Conservation (phyloP, 176 grass and related monocot species). For the Carex myosuroides region DNA sequence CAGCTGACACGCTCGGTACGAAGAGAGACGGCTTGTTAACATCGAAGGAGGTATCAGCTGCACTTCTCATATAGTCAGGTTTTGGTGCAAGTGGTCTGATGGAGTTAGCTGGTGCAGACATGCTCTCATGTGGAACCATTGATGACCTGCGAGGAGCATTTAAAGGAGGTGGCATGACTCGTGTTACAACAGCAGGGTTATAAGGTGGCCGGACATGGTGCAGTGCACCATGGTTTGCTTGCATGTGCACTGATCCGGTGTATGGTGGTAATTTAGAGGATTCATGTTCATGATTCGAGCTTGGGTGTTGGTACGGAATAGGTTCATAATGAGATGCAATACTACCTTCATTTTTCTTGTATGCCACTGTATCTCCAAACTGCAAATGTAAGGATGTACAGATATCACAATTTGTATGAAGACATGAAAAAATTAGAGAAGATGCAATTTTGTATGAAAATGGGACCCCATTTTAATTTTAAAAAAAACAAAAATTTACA, state of each 20-base stretch:
- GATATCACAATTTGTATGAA: background rate
- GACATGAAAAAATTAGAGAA: conserved; percentile 17
- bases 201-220: conserved; percentile 39
- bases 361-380: conserved; percentile 36
- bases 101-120: conserved; percentile 8
- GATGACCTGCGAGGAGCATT: conserved; percentile 24
- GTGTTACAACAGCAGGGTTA: conserved; percentile 31
- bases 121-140: conserved; percentile 16
- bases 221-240: conserved; percentile 46
- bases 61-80: conserved; percentile 40
- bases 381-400: conserved; percentile 22
- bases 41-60: conserved; percentile 41
- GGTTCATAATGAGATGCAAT: conserved; percentile 36
- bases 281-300: conserved; percentile 7
- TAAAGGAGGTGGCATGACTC: conserved; percentile 41
- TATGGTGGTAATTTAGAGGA: conserved; percentile 37
- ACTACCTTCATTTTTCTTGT: conserved; percentile 42
- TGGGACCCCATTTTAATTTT: background rate
- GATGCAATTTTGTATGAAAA: background rate
- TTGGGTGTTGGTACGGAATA: conserved; percentile 16
- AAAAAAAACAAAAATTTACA: conserved; percentile 8
- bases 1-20: conserved; percentile 41
- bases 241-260: conserved; percentile 23
- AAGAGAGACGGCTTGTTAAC: conserved; percentile 53
- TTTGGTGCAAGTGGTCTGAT: conserved; percentile 32